Conservation (phyloP, 768 basidiomycete species). For the Pleurotus eryngii region DNA sequence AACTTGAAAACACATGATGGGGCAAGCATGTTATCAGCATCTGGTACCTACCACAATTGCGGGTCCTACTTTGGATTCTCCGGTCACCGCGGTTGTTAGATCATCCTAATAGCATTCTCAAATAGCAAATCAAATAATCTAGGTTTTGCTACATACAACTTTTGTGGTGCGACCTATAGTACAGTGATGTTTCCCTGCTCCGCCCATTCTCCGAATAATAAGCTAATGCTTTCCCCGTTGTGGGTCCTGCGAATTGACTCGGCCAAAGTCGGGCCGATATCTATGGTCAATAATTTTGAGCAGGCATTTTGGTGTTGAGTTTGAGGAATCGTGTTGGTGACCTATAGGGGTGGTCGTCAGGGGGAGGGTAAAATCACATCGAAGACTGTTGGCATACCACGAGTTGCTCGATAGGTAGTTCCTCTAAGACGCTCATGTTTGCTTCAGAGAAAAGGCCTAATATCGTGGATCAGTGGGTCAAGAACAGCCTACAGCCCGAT, state of each 20-base stretch:
- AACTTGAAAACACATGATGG: too few relatives aligned
- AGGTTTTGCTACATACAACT: neutral
- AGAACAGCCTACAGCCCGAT: constrained; percentile 3
- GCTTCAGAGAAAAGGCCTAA: constrained; percentile 78
- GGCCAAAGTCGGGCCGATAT: constrained; percentile 88
- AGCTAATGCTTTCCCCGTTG: constrained; percentile 89
- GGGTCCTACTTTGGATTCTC: too few relatives aligned
- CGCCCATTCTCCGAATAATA: constrained; percentile 83
- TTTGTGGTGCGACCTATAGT: neutral
- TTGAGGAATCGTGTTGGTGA: constrained; percentile 96
- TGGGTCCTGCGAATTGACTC: constrained; percentile 95
- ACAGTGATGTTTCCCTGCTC: constrained; percentile 43
- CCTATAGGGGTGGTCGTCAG: constrained; percentile 36
- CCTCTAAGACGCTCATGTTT: constrained; percentile 62
- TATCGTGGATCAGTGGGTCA: neutral
- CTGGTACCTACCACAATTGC: too few relatives aligned
- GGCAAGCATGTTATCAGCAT: too few relatives aligned
- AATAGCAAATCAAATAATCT: constrained; percentile 4
- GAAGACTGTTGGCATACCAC: constrained; percentile 52
- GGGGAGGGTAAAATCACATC: constrained; percentile 5
- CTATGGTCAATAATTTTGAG: constrained; percentile 83
- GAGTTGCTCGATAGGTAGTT: constrained; percentile 77
- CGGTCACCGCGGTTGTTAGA: too few relatives aligned
- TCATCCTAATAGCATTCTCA: constrained; percentile 1
- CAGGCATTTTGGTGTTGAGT: constrained; percentile 55